phyloP scores from a whole-genome alignment of 495 filamentous ascomycete genomes.

The Cladorrhinum samala region DNA sequence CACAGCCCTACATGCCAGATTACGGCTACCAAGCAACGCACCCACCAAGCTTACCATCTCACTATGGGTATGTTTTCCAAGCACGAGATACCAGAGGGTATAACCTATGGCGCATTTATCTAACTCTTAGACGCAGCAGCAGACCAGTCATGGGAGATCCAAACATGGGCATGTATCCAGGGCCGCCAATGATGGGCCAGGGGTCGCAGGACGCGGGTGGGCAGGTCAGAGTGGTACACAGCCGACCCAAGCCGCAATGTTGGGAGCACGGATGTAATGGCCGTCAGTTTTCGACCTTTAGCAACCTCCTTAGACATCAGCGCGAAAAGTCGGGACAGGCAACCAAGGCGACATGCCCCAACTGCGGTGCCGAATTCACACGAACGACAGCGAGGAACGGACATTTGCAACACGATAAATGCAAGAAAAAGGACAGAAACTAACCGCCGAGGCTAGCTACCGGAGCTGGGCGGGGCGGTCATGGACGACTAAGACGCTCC shows the following conservation, averaged over 20 bases:
- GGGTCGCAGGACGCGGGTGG: slow-evolving; percentile 32
- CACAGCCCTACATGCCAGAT: slow-evolving; percentile 27
- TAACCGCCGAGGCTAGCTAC: background rate
- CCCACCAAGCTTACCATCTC: slow-evolving; percentile 34
- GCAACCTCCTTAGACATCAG: slow-evolving; percentile 86
- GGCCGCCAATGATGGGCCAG: slow-evolving; percentile 26
- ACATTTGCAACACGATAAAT: slow-evolving; percentile 83
- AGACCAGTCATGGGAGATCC: slow-evolving; percentile 35
- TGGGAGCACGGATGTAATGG: slow-evolving; percentile 96
- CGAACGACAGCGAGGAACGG: slow-evolving; percentile 86
- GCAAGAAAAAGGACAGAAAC: slow-evolving; percentile 56
- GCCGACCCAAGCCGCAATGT: slow-evolving; percentile 82
- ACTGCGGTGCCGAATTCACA: slow-evolving; percentile 88
- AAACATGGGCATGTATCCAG: slow-evolving; percentile 38
- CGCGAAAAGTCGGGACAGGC: slow-evolving; percentile 90
- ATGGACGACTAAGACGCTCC: background rate
- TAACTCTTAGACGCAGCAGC: slow-evolving; percentile 6
- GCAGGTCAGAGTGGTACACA: slow-evolving; percentile 63
- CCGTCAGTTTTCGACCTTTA: slow-evolving; percentile 89
- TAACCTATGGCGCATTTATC: background rate
- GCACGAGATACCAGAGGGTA: background rate
- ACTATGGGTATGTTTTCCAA: slow-evolving; percentile 36
- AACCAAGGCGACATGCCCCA: slow-evolving; percentile 75
- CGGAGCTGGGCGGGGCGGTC: background rate
- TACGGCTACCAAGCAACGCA: slow-evolving; percentile 37